Base-by-base conservation (phyloP, 129 eudicot genomes). In the Helichrysum umbraculigerum region DNA sequence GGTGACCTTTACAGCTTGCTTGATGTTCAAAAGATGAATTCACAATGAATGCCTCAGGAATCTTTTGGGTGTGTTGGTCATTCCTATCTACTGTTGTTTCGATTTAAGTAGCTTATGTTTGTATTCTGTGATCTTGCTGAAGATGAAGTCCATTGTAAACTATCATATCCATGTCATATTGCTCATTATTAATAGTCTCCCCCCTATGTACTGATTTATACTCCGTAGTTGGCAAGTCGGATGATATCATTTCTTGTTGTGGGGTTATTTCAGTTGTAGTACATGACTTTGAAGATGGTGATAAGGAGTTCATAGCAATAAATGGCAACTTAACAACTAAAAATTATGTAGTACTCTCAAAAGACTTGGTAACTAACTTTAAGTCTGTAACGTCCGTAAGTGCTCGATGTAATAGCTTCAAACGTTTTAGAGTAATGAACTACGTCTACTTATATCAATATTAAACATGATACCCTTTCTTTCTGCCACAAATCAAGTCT, bases 1-100 rank as follows among this genome's bases (percentile, higher is more conserved):
- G 97, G 98, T 33, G 98, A 93, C 78, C 93, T 93, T 19, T 93
- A 93, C 82, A 86, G 78, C 90, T 32, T 93, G 85, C 91, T 90
- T 52, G 97, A 93, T 79, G 97, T 90, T 47, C 93, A 88, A 73
- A 87, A 96, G 80, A 17, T 17, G 52, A 44, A n/a, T n/a, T n/a
- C n/a, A n/a, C n/a, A n/a, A n/a, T n/a, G n/a, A n/a, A n/a, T n/a
- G n/a, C n/a, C n/a, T n/a, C n/a, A n/a, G n/a, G n/a, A n/a, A n/a
- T n/a, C n/a, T n/a, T n/a, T n/a, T n/a, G n/a, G n/a, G n/a, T n/a
- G n/a, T n/a, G n/a, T n/a, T n/a, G n/a, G n/a, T n/a, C n/a, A n/a
- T n/a, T n/a, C n/a, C n/a, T n/a, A n/a, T n/a, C n/a, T n/a, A n/a
- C n/a, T n/a, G n/a, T n/a, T 3, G 2, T 30, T 30, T 30, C 3